Base-by-base conservation (phyloP, 2,329 filamentous ascomycete genomes). In the Waltergamsia citrina region DNA sequence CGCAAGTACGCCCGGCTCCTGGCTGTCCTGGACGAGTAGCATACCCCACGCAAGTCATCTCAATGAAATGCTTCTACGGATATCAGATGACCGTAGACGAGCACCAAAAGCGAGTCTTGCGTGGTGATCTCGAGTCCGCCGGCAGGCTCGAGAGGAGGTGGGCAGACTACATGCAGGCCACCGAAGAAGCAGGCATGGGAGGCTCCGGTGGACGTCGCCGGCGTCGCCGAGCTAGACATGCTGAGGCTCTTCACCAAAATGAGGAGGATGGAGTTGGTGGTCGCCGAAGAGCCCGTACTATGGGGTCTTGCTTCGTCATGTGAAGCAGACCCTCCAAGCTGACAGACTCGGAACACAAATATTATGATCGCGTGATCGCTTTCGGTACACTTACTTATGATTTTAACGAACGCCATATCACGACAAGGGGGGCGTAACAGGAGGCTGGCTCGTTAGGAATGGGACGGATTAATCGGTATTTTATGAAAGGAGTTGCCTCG, bases 71-170 rank as follows among this genome's bases (percentile, higher is more conserved):
- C 57, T 96, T 90, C 63, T 94, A 94, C 54, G 86, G 83, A 27
- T 95, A 85, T 75, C 90, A 96, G 59, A 85, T 85, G 61, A 95
- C 87, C 0, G 87, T 95, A 5, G 83, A 95, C 44, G 87, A 95
- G 54, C 90, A 96, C 57, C 87, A 79, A 34, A 90, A 88, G 60
- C 76, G 88, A 4, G 85, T 95, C 1, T 56, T 94, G 33, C 68
- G 74, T 5, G 85, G 85, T 6, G 84, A 94, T 41, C 71, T 86
- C 38, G 65, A 69, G 1, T 71, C 83, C 2, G 92, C 92, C 1
- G 70, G 69, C 24, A 68, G 85, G n/a, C 67, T 96, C 15, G 88
- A 94, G 63, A 71, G 79, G 42, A 93, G 90, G 54, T 96, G 90
- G 90, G 81, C 82, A 1, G 83, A 93, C 35, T 94, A 86, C 55